Percentiles rank a stretch among this genome's conserved stretches.
Evolutionary conservation across 176 grass and related monocot species (phyloP).

Genomic region (Hsuehochloa calcarea): DNA sequence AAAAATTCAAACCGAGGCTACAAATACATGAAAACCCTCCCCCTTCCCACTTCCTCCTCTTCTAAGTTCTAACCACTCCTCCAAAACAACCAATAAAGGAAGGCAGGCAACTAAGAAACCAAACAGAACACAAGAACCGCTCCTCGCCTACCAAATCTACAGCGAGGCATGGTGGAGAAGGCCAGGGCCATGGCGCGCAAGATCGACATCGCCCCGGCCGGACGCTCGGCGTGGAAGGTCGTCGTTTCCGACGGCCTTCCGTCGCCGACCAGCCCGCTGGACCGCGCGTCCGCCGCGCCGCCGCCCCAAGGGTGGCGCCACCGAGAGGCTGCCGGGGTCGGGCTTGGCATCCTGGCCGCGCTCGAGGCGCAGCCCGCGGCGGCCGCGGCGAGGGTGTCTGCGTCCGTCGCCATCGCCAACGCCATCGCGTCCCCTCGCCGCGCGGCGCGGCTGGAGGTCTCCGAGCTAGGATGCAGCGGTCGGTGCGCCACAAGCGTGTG

Average conservation of each 20-base stretch:
- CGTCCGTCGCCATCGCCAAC: constrained; percentile 10
- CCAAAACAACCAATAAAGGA: background rate
- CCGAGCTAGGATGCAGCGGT: constrained; percentile 57
- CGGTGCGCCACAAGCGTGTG: constrained; percentile 51
- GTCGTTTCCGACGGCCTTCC: constrained; percentile 10
- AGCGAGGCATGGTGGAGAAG: constrained; percentile 35
- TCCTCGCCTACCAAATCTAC: background rate
- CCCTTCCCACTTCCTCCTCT: constrained; percentile 6
- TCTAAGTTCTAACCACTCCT: background rate
- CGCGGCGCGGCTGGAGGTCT: constrained; percentile 50
- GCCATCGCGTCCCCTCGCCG: constrained; percentile 30
- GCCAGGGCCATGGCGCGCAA: constrained; percentile 26
- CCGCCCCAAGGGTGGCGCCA: constrained; percentile 41
- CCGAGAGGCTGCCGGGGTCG: constrained; percentile 58
- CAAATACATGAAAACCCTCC: constrained; percentile 30
- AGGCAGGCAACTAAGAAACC: background rate
- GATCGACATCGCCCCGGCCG: constrained; percentile 15
- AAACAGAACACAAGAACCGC: background rate
- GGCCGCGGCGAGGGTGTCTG: background rate
- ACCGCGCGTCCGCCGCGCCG: constrained; percentile 25
- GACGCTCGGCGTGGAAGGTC: constrained; percentile 25
- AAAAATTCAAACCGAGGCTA: no score
- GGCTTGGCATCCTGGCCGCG: constrained; percentile 79
- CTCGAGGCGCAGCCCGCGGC: constrained; percentile 32
- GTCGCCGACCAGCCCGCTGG: constrained; percentile 56